Evolutionary conservation across 2,329 filamentous ascomycete species (phyloP).

Genomic region (Fusarium gaditjirri): DNA sequence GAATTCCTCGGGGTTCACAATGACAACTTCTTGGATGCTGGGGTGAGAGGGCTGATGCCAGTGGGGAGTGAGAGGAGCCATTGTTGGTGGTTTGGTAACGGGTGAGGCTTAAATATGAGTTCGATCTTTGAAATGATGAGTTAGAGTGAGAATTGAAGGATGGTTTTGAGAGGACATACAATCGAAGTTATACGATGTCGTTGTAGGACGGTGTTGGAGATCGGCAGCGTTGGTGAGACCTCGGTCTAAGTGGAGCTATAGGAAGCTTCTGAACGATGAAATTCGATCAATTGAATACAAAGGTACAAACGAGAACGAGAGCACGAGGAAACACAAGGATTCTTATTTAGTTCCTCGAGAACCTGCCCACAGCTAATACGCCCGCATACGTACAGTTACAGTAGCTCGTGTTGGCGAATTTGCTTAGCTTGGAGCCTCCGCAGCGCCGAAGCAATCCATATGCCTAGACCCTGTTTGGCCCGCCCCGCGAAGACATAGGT

Average conservation of each 20-base stretch:
- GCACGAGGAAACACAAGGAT: conserved; percentile 12
- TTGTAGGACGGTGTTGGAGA: neutral
- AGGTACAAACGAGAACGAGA: neutral
- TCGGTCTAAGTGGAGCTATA: conserved; percentile 29
- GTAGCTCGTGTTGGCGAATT: conserved; percentile 24
- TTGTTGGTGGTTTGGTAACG: conserved; percentile 42
- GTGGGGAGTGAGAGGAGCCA: conserved; percentile 67
- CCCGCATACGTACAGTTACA: conserved; percentile 19
- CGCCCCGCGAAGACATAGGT: conserved; percentile 18
- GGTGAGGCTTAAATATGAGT: conserved; percentile 5
- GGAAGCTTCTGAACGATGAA: conserved; percentile 3
- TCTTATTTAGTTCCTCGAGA: conserved; percentile 31
- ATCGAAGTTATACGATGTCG: neutral
- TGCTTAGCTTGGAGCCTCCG: conserved; percentile 25
- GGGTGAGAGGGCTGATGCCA: conserved; percentile 72
- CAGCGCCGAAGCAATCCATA: conserved; percentile 34
- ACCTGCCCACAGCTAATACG: neutral
- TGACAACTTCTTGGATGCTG: conserved; percentile 63
- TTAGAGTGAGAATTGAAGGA: neutral
- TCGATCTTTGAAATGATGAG: neutral
- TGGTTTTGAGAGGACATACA: neutral
- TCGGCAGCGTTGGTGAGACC: conserved; percentile 8
- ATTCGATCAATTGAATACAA: neutral
- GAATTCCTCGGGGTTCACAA: conserved; percentile 64
- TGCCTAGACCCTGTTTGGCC: conserved; percentile 10